These are phyloP conservation scores for Urtica urens DNA, from an alignment of 306 rosid genomes.

Conservation along the genomic window DNA sequence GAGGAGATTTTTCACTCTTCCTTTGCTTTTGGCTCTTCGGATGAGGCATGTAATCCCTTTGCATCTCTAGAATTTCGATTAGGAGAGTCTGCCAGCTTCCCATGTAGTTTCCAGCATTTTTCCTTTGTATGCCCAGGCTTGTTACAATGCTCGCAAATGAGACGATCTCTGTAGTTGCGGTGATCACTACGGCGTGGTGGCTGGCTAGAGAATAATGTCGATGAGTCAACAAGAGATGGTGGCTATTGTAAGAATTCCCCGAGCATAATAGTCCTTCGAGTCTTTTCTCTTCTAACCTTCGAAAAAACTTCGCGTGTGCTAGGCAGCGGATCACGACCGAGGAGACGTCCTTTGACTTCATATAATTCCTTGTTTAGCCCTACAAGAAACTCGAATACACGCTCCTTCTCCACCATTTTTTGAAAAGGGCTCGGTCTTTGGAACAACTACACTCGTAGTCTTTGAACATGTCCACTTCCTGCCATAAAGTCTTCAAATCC, in stretches of 20 bases:
- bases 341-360: neutral
- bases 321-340: neutral
- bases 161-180: neutral
- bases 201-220: neutral
- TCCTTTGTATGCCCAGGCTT: neutral
- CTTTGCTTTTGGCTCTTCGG: too few relatives aligned
- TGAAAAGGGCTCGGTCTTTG: too few relatives aligned
- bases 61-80: neutral
- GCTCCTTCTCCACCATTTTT: neutral
- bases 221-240: neutral
- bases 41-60: too few relatives aligned
- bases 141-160: neutral
- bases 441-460: too few relatives aligned
- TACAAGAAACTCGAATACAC: neutral
- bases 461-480: too few relatives aligned
- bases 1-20: too few relatives aligned
- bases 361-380: neutral
- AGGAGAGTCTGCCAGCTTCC: neutral
- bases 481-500: too few relatives aligned
- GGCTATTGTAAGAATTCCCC: neutral
- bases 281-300: slow-evolving; percentile 1
- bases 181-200: neutral
- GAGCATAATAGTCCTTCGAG: slow-evolving; percentile 5
- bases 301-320: neutral
- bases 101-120: neutral